Conservation (phyloP, 768 basidiomycete genomes). For the Melanogaster broomeanus region DNA sequence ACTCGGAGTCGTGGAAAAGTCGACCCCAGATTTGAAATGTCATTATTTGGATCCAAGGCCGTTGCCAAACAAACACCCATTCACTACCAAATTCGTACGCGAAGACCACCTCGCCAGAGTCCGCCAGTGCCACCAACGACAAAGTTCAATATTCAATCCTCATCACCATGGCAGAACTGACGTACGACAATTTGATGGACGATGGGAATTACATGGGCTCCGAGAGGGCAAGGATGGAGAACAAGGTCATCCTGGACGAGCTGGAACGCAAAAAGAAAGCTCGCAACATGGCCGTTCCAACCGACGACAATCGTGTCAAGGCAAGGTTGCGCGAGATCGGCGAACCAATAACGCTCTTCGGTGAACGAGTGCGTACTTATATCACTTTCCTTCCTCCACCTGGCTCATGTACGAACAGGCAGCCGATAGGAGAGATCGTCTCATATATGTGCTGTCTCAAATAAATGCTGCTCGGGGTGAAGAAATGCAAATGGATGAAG, state of each 20-base stretch:
- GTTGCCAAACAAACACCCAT: conserved; percentile 35
- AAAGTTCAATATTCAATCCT: too few species aligned
- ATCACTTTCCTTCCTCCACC: neutral
- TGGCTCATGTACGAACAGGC: conserved; percentile 53
- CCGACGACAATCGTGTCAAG: conserved; percentile 93
- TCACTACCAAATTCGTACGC: conserved; percentile 17
- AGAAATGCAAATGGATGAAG: conserved; percentile 72
- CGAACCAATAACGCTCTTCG: conserved; percentile 96
- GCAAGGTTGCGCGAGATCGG: conserved; percentile 88
- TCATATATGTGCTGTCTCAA: conserved; percentile 94
- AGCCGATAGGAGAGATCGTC: conserved; percentile 92
- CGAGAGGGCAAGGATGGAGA: conserved; percentile 75
- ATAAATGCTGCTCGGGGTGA: conserved; percentile 87
- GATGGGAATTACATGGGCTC: conserved; percentile 76
- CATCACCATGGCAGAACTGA: conserved; percentile 69
- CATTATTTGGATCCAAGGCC: conserved; percentile 35
- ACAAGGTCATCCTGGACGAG: conserved; percentile 88
- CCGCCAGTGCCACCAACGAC: neutral
- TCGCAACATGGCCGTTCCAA: conserved; percentile 91
- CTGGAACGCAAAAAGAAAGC: conserved; percentile 98
- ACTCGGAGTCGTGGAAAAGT: too few species aligned
- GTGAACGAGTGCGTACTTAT: conserved; percentile 81
- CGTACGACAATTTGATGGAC: conserved; percentile 73
- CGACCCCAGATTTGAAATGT: too few species aligned
- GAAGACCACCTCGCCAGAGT: conserved; percentile 1